phyloP scores from a whole-genome alignment of 768 basidiomycete species.

The Trametopsis cervina region DNA sequence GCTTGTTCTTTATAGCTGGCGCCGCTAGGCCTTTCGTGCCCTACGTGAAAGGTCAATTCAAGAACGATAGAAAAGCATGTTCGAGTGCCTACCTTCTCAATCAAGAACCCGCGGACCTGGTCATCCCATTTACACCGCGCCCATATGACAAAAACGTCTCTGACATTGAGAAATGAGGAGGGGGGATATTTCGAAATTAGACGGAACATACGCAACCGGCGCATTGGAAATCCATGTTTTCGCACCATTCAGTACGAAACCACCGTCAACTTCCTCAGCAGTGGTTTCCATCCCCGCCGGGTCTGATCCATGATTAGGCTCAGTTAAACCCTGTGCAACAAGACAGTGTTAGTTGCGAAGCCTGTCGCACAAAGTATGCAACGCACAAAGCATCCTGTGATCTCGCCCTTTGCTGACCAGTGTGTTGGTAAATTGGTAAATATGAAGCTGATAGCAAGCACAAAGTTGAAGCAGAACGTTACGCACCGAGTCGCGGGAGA shows the following conservation, averaged over 20 bases:
- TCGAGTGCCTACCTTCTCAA: constrained; percentile 65
- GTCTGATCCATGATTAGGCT: constrained; percentile 96
- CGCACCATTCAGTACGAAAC: constrained; percentile 80
- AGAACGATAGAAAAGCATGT: not conserved
- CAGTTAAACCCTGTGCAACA: constrained; percentile 77
- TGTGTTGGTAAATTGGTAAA: too few species aligned
- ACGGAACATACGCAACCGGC: constrained; percentile 65
- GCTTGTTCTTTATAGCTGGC: constrained; percentile 87
- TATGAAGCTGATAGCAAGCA: too few species aligned
- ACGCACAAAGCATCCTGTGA: constrained; percentile 89
- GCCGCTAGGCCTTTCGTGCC: constrained; percentile 76
- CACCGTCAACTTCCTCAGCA: constrained; percentile 79
- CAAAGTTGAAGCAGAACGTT: too few species aligned
- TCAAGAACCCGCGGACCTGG: constrained; percentile 82
- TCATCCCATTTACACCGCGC: constrained; percentile 92
- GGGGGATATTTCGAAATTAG: not conserved
- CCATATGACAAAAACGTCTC: constrained; percentile 91
- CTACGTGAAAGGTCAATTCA: constrained; percentile 33
- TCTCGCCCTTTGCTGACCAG: constrained; percentile 68
- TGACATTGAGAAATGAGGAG: constrained; percentile 22
- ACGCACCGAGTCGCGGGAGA: constrained; percentile 71
- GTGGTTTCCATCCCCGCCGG: constrained; percentile 97
- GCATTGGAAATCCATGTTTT: constrained; percentile 99
- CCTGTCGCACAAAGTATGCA: not conserved
- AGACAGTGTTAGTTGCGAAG: not conserved